Conservation (phyloP, 371 early-diverging fungal species). For the Rozella allomycis region DNA sequence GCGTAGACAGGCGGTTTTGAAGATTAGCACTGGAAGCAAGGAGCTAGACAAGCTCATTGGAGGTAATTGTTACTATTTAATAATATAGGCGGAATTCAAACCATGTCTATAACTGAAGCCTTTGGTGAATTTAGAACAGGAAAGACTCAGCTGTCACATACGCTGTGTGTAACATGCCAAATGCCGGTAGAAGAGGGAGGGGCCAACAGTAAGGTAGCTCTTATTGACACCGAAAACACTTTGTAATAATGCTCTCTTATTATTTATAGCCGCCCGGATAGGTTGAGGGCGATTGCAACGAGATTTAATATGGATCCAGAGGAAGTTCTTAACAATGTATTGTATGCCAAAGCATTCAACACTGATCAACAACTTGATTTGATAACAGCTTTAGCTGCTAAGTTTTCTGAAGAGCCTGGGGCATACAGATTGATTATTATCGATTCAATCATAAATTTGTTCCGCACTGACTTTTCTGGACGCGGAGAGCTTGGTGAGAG, state of each 20-base stretch:
- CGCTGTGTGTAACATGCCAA: slow-evolving; percentile 52
- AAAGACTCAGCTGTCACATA: slow-evolving; percentile 57
- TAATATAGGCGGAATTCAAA: slow-evolving; percentile 47
- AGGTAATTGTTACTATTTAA: slow-evolving; percentile 5
- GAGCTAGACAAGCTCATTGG: slow-evolving; percentile 12
- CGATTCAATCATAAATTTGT: slow-evolving; percentile 54
- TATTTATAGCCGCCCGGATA: slow-evolving; percentile 41
- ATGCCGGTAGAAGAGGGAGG: slow-evolving; percentile 37
- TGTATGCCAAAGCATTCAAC: slow-evolving; percentile 49
- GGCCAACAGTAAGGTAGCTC: slow-evolving; percentile 44
- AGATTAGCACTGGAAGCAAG: slow-evolving; percentile 6
- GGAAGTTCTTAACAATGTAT: slow-evolving; percentile 7
- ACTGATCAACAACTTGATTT: slow-evolving; percentile 66
- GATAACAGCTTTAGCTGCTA: slow-evolving; percentile 37
- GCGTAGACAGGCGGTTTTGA: slow-evolving; percentile 3
- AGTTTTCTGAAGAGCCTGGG: slow-evolving; percentile 47
- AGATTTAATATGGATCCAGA: slow-evolving; percentile 46
- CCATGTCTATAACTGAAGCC: slow-evolving; percentile 66
- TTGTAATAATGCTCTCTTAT: slow-evolving; percentile 3
- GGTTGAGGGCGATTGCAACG: slow-evolving; percentile 46
- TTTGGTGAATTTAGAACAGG: slow-evolving; percentile 52
- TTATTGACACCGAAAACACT: slow-evolving; percentile 63
- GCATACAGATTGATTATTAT: slow-evolving; percentile 41
- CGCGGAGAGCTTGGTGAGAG: slow-evolving; percentile 74
- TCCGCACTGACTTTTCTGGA: slow-evolving; percentile 52